Base-by-base conservation (phyloP, 208 protist species). In the Borovskyia barvae region DNA sequence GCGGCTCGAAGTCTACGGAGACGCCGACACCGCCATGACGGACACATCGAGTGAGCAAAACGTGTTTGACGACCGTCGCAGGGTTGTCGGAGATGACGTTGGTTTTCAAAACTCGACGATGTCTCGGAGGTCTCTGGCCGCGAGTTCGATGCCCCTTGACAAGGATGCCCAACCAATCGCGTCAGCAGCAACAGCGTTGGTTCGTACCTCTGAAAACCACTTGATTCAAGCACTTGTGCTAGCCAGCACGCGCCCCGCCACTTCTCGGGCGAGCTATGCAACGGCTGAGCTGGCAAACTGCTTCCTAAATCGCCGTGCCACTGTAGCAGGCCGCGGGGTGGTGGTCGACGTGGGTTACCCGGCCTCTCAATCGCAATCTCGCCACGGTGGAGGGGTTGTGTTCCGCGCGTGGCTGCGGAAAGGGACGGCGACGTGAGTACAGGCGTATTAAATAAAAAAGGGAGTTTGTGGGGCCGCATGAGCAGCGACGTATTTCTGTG, bases 201-300 rank as follows among this genome's bases (percentile, higher is more conserved):
- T 70, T 0, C 42, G 47, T 47, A 50, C 22, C 2, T 47, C 64
- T 12, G 54, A 70, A 25, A 47, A 63, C 39, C 39, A 43, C 39
- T 55, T 70, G 55, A 39, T 63, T n/a, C 53, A 59, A 55, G 54
- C 45, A 35, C 43, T 70, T 29, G 64, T 62, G 46, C 47, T 60
- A 5, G 64, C 54, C 32, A 70, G 47, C 25, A 52, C 40, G 17
- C 40, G 53, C 5, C 40, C 54, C n/a, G 0, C 39, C 5, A 35
- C 29, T 5, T 32, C 64, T 9, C 7, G 30, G n/a, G 39, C 35
- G 19, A 49, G 37, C 39, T 33, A 50, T 39, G 53, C 22, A 4
- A 70, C 53, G 17, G 64, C 52, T 8, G 64, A 70, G 29, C 17
- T 70, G 6, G 64, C 64, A 7, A 70, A 70, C 40, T 70, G 64